These are phyloP conservation scores for Plantago elongata DNA, from an alignment of 257 asterid species.

Conservation along the genomic window DNA sequence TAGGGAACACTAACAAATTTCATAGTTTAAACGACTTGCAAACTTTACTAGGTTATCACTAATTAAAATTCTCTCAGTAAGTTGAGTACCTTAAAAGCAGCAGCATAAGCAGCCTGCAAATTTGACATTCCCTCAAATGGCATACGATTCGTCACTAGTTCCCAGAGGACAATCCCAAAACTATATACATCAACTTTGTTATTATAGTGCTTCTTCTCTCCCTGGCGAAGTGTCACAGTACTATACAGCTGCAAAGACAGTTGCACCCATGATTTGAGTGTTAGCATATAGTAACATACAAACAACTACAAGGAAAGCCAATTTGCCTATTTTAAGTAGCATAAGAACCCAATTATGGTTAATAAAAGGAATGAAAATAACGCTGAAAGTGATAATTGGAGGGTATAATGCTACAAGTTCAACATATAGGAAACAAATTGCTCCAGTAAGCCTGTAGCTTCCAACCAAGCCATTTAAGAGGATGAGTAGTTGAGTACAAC, in stretches of 20 bases:
- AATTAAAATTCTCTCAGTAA: background rate
- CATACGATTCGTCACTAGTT: slow-evolving; percentile 81
- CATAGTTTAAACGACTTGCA: background rate
- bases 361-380: background rate
- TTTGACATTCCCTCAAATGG: slow-evolving; percentile 99
- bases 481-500: no score
- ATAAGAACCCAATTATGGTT: background rate
- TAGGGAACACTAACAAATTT: background rate
- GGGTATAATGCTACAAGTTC: background rate
- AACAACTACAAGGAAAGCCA: background rate
- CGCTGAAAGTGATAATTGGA: background rate
- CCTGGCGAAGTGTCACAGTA: slow-evolving; percentile 93
- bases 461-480: background rate
- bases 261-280: slow-evolving; percentile 6
- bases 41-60: background rate
- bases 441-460: background rate
- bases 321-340: background rate
- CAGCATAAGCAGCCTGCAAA: slow-evolving; percentile 99
- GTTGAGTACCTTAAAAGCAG: slow-evolving; percentile 83
- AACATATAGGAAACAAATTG: background rate
- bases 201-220: slow-evolving; percentile 97
- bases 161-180: slow-evolving; percentile 94
- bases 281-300: background rate
- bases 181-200: slow-evolving; percentile 94
- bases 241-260: slow-evolving; percentile 77